Conservation (phyloP, 1,284 basidiomycete species). For the Boletus mariae region DNA sequence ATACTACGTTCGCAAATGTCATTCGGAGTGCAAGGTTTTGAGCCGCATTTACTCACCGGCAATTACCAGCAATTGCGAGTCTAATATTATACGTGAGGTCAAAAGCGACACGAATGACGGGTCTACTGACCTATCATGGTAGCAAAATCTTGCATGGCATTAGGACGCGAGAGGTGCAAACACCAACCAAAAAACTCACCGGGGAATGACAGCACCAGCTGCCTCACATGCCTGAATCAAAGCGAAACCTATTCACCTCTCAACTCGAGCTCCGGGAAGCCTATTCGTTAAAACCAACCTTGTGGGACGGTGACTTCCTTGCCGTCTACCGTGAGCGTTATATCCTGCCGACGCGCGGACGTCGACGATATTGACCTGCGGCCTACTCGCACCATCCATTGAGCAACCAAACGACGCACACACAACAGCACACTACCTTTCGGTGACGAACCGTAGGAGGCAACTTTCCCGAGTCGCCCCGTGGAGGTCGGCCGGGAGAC, state of each 20-base stretch:
- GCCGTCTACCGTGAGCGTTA: slow-evolving; percentile 88
- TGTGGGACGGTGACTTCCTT: slow-evolving; percentile 93
- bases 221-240: slow-evolving; percentile 96
- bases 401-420: slow-evolving; percentile 1
- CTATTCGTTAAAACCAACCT: slow-evolving; percentile 45
- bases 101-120: slow-evolving; percentile 16
- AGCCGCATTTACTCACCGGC: slow-evolving; percentile 59
- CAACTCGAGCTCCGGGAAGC: slow-evolving; percentile 9
- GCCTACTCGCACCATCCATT: slow-evolving; percentile 34
- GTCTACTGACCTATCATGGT: slow-evolving; percentile 74
- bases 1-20: slow-evolving; percentile 49
- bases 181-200: slow-evolving; percentile 41
- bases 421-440: slow-evolving; percentile 35
- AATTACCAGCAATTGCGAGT: slow-evolving; percentile 92
- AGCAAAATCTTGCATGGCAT: slow-evolving; percentile 69
- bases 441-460: slow-evolving; percentile 41
- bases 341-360: slow-evolving; percentile 66
- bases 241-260: slow-evolving; percentile 64
- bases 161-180: neutral
- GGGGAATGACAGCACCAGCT: slow-evolving; percentile 73
- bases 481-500: slow-evolving; percentile 61
- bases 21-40: slow-evolving; percentile 1
- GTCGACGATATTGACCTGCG: slow-evolving; percentile 63
- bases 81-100: slow-evolving; percentile 34
- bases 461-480: slow-evolving; percentile 63